Conservation (phyloP, 2,329 filamentous ascomycete genomes). For the Stemphylium vesicarium region DNA sequence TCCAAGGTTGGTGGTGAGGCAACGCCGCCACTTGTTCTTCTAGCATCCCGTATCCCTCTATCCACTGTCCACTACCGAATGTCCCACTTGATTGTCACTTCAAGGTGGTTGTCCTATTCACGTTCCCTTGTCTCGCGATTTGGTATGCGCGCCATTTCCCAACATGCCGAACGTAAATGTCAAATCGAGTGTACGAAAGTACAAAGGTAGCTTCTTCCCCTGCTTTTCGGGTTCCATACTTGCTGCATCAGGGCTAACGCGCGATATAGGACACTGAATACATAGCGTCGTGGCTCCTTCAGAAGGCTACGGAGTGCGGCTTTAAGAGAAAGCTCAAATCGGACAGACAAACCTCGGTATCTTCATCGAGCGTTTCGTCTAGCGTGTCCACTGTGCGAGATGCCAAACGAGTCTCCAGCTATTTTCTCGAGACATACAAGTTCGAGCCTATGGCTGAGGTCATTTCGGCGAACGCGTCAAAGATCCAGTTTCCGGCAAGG, state of each 20-base stretch:
- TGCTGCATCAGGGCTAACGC: not conserved
- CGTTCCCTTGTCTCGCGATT: not conserved
- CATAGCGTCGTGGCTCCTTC: not conserved
- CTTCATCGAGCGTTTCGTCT: not conserved
- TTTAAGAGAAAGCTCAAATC: not conserved
- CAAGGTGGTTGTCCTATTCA: too few relatives aligned
- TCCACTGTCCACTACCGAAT: too few relatives aligned
- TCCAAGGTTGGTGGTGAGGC: too few relatives aligned
- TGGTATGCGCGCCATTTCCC: not conserved
- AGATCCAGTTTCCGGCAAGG: not conserved
- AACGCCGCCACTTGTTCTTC: too few relatives aligned
- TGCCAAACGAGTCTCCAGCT: not conserved
- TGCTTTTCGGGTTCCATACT: not conserved
- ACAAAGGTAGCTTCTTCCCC: not conserved
- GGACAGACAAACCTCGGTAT: not conserved
- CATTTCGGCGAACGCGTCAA: not conserved
- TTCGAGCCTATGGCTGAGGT: not conserved
- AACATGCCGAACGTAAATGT: not conserved
- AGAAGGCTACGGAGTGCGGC: not conserved
- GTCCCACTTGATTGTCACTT: too few relatives aligned
- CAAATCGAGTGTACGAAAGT: not conserved
- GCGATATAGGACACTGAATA: not conserved
- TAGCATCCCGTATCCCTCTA: too few relatives aligned
- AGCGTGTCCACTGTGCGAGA: not conserved
- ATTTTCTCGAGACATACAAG: not conserved